Evolutionary conservation across 2,329 filamentous ascomycete genomes (phyloP).

Genomic region (Cytospora mali): DNA sequence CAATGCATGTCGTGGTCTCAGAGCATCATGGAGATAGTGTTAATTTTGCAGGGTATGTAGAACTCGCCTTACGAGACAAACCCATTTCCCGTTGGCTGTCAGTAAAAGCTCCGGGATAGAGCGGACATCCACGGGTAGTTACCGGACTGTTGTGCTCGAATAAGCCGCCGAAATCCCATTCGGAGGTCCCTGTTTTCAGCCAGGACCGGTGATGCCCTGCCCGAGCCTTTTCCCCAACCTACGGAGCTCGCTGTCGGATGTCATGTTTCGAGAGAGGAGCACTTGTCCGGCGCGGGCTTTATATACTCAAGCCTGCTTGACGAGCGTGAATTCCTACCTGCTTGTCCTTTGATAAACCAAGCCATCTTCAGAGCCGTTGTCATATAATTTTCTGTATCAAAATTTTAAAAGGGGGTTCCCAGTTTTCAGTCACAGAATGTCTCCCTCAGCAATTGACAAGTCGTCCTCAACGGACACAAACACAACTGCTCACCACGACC

Average conservation of each 20-base stretch:
- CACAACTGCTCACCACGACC: slow-evolving; percentile 29
- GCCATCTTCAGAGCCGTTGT: not conserved
- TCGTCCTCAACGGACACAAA: slow-evolving; percentile 6
- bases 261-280: not conserved
- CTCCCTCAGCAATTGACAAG: slow-evolving; percentile 35
- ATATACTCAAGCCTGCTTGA: slow-evolving; percentile 5
- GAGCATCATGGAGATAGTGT: not conserved
- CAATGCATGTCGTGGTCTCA: not conserved
- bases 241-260: slow-evolving; percentile 23
- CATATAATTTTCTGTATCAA: not conserved
- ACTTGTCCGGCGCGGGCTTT: slow-evolving; percentile 19
- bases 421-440: slow-evolving; percentile 26
- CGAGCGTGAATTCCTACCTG: not conserved
- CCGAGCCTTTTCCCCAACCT: slow-evolving; percentile 25
- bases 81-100: not conserved
- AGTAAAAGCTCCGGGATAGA: not conserved
- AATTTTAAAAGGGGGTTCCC: not conserved
- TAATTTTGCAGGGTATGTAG: not conserved
- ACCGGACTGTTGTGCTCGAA: not conserved
- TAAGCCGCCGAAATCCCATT: slow-evolving; percentile 1
- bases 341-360: not conserved
- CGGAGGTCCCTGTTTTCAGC: slow-evolving; percentile 2
- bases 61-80: not conserved
- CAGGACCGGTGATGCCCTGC: slow-evolving; percentile 4
- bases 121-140: not conserved